A percentile compares a stretch with the other conserved stretches of the same genome.
These are phyloP conservation scores for Beta macrorhiza DNA, from an alignment of 179 eudicot species.

Conservation along the genomic window DNA sequence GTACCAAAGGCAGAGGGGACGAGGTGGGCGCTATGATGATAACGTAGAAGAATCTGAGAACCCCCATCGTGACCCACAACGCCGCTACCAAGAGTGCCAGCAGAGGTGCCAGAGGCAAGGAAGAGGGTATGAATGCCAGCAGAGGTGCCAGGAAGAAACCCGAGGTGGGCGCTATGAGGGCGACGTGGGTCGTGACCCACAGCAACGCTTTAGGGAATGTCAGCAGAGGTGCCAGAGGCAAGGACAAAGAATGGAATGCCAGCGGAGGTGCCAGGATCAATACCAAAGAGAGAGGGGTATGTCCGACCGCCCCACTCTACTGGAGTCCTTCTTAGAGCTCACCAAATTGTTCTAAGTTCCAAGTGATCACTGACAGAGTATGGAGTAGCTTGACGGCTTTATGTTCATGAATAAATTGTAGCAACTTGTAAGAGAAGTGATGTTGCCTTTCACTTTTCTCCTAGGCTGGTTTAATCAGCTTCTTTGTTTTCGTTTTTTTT, in stretches of 20 bases:
- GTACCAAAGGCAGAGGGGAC: background rate
- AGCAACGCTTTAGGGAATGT: background rate
- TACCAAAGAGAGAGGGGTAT: background rate
- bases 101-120: conserved; percentile 9
- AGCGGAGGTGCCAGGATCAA: conserved; percentile 3
- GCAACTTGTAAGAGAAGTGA: background rate
- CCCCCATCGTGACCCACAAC: background rate
- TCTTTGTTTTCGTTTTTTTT: background rate
- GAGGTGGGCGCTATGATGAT: background rate
- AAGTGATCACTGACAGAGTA: background rate
- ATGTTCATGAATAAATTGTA: conserved; percentile 5
- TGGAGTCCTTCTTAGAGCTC: conserved; percentile 18
- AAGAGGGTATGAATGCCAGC: background rate
- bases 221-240: conserved; percentile 3
- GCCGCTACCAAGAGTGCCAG: background rate
- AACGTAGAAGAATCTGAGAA: conserved; percentile 12
- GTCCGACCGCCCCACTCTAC: background rate
- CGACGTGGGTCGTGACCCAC: background rate
- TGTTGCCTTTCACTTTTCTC: background rate
- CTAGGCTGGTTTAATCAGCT: too few species aligned
- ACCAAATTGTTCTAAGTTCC: conserved; percentile 15
- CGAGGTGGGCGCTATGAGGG: background rate
- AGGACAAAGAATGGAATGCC: conserved; percentile 6
- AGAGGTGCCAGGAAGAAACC: conserved; percentile 2
- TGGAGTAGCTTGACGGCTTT: background rate